These are phyloP conservation scores for Salix koriyanagi DNA, from an alignment of 345 rosid species.

Conservation along the genomic window DNA sequence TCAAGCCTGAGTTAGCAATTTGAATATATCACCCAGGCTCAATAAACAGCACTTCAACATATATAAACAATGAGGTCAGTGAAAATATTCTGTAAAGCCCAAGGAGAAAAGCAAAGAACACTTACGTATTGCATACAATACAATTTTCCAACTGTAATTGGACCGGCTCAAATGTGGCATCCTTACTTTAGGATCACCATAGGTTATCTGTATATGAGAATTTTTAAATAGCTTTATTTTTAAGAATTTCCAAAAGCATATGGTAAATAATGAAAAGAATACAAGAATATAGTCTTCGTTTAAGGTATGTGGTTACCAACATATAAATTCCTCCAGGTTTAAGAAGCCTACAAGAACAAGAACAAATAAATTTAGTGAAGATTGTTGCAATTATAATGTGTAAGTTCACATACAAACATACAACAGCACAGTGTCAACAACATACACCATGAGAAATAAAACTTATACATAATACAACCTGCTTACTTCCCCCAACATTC, in stretches of 20 bases:
- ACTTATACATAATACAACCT: conserved; percentile 41
- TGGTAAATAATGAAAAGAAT: background rate
- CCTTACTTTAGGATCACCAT: conserved; percentile 89
- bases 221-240: background rate
- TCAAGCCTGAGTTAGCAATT: background rate
- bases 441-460: conserved; percentile 7
- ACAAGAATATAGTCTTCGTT: conserved; percentile 1
- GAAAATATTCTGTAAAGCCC: background rate
- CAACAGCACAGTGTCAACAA: background rate
- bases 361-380: conserved; percentile 10
- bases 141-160: conserved; percentile 64
- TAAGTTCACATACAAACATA: background rate
- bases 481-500: conserved; percentile 94
- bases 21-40: background rate
- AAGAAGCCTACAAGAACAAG: conserved; percentile 56
- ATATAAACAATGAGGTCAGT: background rate
- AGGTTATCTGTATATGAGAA: conserved; percentile 61
- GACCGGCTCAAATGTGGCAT: conserved; percentile 72
- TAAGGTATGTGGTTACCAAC: conserved; percentile 56
- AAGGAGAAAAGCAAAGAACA: background rate
- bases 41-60: background rate
- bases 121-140: conserved; percentile 80
- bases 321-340: conserved; percentile 86
- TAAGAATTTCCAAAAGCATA: conserved; percentile 8
- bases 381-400: background rate